Evolutionary conservation across 768 basidiomycete species (phyloP).

Genomic region (Pisolithus tinctorius): DNA sequence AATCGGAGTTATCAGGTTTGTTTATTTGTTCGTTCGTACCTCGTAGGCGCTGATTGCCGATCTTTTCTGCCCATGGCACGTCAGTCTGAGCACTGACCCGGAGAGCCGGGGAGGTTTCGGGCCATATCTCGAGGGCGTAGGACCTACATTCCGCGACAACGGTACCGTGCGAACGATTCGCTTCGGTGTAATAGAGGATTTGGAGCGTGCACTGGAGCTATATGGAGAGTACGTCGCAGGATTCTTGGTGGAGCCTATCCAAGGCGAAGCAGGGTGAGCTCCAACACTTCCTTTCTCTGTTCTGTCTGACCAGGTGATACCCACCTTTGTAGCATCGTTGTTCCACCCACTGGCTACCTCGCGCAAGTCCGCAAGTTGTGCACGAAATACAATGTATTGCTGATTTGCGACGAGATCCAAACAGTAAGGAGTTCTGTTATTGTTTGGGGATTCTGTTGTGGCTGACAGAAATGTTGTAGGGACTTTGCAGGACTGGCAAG

Average conservation of each 20-base stretch:
- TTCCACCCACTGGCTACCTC: constrained; percentile 87
- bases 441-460: background rate
- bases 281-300: background rate
- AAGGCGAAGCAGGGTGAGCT: constrained; percentile 94
- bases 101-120: constrained; percentile 85
- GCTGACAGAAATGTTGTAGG: constrained; percentile 35
- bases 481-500: constrained; percentile 89
- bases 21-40: background rate
- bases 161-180: constrained; percentile 57
- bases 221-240: constrained; percentile 84
- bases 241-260: constrained; percentile 95
- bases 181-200: constrained; percentile 76
- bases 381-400: constrained; percentile 87
- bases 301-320: background rate
- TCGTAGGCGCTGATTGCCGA: background rate
- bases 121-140: constrained; percentile 81
- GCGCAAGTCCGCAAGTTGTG: constrained; percentile 71
- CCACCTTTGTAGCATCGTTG: constrained; percentile 61
- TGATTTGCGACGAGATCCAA: constrained; percentile 98
- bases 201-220: constrained; percentile 73
- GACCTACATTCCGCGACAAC: constrained; percentile 63
- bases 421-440: constrained; percentile 45
- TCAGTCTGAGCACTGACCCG: constrained; percentile 91
- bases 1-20: constrained; percentile 75
- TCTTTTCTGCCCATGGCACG: constrained; percentile 1